A percentile compares a stretch with the other conserved stretches of the same genome.
These are phyloP conservation scores for Clitocybe nebularis DNA, from an alignment of 1,284 basidiomycete species.

Conservation along the genomic window DNA sequence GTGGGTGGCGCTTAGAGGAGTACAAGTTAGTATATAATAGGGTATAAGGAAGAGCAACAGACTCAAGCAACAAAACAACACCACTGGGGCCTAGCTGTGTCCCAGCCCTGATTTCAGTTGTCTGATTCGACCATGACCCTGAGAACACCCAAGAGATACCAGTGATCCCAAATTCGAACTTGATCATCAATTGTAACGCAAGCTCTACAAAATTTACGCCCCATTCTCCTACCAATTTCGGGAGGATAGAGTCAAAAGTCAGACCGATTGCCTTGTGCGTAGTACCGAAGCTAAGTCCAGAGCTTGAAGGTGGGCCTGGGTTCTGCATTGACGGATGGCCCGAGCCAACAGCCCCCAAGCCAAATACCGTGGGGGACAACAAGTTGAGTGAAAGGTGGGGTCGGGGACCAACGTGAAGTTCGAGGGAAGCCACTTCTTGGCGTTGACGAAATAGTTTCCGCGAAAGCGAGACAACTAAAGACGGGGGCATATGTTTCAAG, in stretches of 20 bases:
- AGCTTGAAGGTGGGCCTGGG: slow-evolving; percentile 27
- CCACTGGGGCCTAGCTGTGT: slow-evolving; percentile 28
- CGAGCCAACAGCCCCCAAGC: slow-evolving; percentile 7
- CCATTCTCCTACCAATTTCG: slow-evolving; percentile 31
- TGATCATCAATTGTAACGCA: slow-evolving; percentile 29
- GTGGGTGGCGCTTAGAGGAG: slow-evolving; percentile 22
- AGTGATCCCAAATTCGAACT: slow-evolving; percentile 28
- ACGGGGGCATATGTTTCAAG: slow-evolving; percentile 15
- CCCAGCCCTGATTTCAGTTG: slow-evolving; percentile 24
- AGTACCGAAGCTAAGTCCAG: slow-evolving; percentile 28
- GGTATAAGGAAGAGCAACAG: slow-evolving; percentile 15
- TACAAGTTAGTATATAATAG: slow-evolving; percentile 4
- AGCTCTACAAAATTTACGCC: slow-evolving; percentile 34
- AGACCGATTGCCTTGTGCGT: slow-evolving; percentile 30
- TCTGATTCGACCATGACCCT: slow-evolving; percentile 30
- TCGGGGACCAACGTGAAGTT: slow-evolving; percentile 23
- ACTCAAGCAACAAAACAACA: slow-evolving; percentile 34
- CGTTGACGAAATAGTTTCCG: slow-evolving; percentile 30
- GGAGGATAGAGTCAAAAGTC: slow-evolving; percentile 27
- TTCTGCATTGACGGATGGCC: slow-evolving; percentile 5
- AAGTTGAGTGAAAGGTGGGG: slow-evolving; percentile 31
- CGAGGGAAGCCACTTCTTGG: slow-evolving; percentile 28
- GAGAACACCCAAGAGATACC: slow-evolving; percentile 29
- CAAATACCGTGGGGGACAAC: slow-evolving; percentile 26
- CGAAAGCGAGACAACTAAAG: slow-evolving; percentile 25